Percentiles rank a stretch among this genome's conserved stretches.
Evolutionary conservation across 306 rosid species (phyloP).

Genomic region (Herpetospermum pedunculosum): DNA sequence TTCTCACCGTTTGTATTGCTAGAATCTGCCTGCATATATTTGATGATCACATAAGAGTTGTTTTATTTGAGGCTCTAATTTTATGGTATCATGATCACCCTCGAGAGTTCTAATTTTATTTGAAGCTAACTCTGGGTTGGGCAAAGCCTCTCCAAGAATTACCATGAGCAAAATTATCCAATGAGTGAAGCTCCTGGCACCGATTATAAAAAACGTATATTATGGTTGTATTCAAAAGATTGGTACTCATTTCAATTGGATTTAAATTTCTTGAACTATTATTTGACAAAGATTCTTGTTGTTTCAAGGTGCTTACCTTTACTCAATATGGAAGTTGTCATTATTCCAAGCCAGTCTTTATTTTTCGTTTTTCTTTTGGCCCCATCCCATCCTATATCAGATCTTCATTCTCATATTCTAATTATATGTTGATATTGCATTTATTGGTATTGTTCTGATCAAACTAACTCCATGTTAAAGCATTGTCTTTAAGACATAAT

Average conservation of each 20-base stretch:
- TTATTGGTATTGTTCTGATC: not conserved
- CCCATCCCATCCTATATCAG: not conserved
- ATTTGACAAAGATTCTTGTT: not conserved
- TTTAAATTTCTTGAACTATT: not conserved
- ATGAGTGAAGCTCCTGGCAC: not conserved
- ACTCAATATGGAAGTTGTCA: not conserved
- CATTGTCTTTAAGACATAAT: not conserved
- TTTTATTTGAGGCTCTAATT: not conserved
- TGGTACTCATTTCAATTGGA: not conserved
- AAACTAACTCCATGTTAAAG: not conserved
- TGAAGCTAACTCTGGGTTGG: not conserved
- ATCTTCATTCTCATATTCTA: not conserved
- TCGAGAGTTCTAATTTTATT: not conserved
- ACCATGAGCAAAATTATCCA: not conserved
- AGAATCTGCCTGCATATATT: not conserved
- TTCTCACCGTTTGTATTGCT: not conserved
- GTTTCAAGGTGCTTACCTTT: not conserved
- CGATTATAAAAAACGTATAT: not conserved
- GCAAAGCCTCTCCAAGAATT: not conserved
- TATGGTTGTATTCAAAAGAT: not conserved
- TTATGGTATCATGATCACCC: not conserved
- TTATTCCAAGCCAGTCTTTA: not conserved
- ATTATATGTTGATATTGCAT: not conserved
- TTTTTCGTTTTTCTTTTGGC: not conserved
- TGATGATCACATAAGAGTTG: not conserved